These are phyloP conservation scores for Vitis amurensis DNA, from an alignment of 164 flowering plant species.

Conservation along the genomic window DNA sequence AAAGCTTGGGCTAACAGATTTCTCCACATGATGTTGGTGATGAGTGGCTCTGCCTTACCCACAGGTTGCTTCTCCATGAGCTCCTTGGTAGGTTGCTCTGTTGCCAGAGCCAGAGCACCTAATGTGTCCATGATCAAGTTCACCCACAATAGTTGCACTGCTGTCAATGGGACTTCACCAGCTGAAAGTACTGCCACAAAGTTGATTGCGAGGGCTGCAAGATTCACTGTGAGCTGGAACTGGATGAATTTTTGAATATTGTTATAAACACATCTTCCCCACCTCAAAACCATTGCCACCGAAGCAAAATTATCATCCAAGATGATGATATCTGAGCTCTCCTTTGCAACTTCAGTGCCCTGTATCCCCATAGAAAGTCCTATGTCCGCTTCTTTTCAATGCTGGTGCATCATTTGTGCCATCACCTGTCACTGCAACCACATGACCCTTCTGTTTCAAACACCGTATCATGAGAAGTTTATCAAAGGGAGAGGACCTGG, in stretches of 20 bases:
- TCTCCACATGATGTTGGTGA: conserved; percentile 73
- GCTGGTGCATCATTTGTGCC: conserved; percentile 72
- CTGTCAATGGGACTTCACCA: conserved; percentile 59
- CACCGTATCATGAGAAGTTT: conserved; percentile 66
- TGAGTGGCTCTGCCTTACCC: conserved; percentile 51
- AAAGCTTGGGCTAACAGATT: conserved; percentile 54
- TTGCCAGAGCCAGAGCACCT: conserved; percentile 65
- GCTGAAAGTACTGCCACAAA: conserved; percentile 61
- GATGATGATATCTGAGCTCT: conserved; percentile 66
- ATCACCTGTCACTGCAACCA: conserved; percentile 76
- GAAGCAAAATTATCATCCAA: conserved; percentile 63
- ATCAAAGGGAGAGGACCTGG: conserved; percentile 67
- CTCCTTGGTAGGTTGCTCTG: conserved; percentile 56
- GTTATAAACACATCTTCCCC: conserved; percentile 66
- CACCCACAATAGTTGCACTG: conserved; percentile 72
- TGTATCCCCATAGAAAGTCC: conserved; percentile 71
- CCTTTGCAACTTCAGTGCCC: conserved; percentile 78
- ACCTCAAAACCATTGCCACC: conserved; percentile 45
- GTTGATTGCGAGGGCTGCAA: conserved; percentile 61
- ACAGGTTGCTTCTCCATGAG: conserved; percentile 57
- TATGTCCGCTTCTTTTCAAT: conserved; percentile 54
- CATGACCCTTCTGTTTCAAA: conserved; percentile 59
- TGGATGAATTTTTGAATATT: conserved; percentile 78
- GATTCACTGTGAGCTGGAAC: conserved; percentile 67
- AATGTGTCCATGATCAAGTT: conserved; percentile 74